These are phyloP conservation scores for Leptographium flavum DNA, from an alignment of 2,329 filamentous ascomycete species.

Conservation along the genomic window DNA sequence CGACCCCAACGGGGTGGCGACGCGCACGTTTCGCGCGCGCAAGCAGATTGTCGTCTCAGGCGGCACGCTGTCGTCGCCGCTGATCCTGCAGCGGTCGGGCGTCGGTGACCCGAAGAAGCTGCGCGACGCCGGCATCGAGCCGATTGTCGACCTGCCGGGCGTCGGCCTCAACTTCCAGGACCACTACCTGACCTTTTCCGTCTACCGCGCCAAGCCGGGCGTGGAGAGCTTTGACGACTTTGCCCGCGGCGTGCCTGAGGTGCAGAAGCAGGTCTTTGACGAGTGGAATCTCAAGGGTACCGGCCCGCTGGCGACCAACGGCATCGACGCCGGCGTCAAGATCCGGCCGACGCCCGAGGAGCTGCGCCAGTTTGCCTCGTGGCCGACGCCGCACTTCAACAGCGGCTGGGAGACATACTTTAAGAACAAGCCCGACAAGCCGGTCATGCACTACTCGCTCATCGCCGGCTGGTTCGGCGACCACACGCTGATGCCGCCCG, in stretches of 20 bases:
- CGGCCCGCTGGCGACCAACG: conserved; percentile 63
- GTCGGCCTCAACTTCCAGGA: conserved; percentile 68
- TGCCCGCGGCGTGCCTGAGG: conserved; percentile 55
- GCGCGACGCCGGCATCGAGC: conserved; percentile 51
- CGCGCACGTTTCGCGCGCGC: conserved; percentile 47
- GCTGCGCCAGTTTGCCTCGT: conserved; percentile 51
- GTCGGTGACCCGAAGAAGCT: conserved; percentile 62
- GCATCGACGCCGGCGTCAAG: conserved; percentile 70
- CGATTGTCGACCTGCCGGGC: conserved; percentile 55
- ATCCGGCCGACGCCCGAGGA: conserved; percentile 57
- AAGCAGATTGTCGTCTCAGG: conserved; percentile 63
- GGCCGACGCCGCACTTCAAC: conserved; percentile 62
- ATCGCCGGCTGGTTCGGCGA: conserved; percentile 54
- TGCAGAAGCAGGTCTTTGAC: conserved; percentile 59
- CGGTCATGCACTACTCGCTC: conserved; percentile 73
- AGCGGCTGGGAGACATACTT: conserved; percentile 72
- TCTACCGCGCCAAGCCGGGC: conserved; percentile 58
- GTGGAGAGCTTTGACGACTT: conserved; percentile 74
- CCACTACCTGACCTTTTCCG: conserved; percentile 58
- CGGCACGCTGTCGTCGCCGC: conserved; percentile 58
- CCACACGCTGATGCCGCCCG: conserved; percentile 51
- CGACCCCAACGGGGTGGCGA: conserved; percentile 31
- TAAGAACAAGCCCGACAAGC: conserved; percentile 73
- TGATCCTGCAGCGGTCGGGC: conserved; percentile 63
- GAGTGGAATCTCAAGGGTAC: conserved; percentile 72